Percentiles rank a stretch among this genome's conserved stretches.
Evolutionary conservation across 2,329 filamentous ascomycete species (phyloP).

Genomic region (Cercospora sesami): DNA sequence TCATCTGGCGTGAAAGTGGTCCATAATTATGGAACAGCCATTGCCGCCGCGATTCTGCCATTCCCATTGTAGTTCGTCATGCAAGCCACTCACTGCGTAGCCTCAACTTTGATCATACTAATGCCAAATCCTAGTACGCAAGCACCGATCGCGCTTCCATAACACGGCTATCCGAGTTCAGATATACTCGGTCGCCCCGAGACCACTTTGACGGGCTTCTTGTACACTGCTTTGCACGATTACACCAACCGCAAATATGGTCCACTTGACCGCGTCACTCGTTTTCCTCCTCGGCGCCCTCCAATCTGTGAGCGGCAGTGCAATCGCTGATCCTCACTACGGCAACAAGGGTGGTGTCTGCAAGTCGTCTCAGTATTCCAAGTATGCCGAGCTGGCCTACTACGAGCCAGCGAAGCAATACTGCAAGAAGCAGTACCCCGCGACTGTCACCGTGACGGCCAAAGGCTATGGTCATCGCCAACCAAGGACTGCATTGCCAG

Average conservation of each 20-base stretch:
- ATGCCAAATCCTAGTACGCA: not conserved
- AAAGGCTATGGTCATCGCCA: not conserved
- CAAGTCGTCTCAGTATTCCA: conserved; percentile 1
- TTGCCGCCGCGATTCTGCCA: not conserved
- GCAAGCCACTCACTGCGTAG: not conserved
- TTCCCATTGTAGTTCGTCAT: not conserved
- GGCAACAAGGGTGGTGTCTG: not conserved
- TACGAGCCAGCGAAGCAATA: conserved; percentile 5
- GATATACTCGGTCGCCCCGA: not conserved
- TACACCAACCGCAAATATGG: not conserved
- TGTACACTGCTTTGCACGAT: not conserved
- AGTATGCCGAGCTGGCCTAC: not conserved
- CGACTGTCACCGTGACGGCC: not conserved
- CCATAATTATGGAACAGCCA: not conserved
- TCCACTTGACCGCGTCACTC: not conserved
- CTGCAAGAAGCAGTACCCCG: not conserved
- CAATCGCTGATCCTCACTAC: not conserved
- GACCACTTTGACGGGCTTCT: not conserved
- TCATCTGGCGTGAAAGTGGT: not conserved
- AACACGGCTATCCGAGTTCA: not conserved
- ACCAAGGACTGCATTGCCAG: not conserved
- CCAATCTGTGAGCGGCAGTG: not conserved
- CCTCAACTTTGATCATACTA: not conserved
- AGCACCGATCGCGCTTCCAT: not conserved
- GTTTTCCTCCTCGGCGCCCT: not conserved